phyloP scores from a whole-genome alignment of 495 filamentous ascomycete species.

The Penicillium ochrochloron region DNA sequence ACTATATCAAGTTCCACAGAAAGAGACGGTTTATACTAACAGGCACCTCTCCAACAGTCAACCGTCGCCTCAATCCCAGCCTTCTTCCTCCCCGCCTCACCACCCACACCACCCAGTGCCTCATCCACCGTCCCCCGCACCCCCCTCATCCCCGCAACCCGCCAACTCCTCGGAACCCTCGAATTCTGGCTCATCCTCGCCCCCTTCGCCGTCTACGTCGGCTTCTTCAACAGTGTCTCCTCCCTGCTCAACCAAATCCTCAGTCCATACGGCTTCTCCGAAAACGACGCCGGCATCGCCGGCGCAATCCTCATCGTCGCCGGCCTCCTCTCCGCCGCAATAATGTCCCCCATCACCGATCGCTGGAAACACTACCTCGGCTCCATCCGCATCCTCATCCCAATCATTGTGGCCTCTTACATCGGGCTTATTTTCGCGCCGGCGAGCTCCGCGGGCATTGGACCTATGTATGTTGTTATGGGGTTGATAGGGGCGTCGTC shows the following conservation, averaged over 20 bases:
- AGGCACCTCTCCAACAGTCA: slow-evolving; percentile 49
- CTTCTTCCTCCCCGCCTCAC: slow-evolving; percentile 80
- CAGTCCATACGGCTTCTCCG: slow-evolving; percentile 76
- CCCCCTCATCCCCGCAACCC: slow-evolving; percentile 54
- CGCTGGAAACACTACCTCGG: slow-evolving; percentile 77
- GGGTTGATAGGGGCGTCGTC: slow-evolving; percentile 73
- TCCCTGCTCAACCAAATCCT: slow-evolving; percentile 91
- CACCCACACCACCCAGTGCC: slow-evolving; percentile 73
- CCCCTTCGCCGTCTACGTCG: slow-evolving; percentile 83
- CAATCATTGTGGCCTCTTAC: slow-evolving; percentile 73
- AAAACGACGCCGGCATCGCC: slow-evolving; percentile 84
- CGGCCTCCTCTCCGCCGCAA: slow-evolving; percentile 76
- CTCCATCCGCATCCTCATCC: slow-evolving; percentile 75
- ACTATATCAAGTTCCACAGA: neutral
- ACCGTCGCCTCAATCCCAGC: slow-evolving; percentile 74
- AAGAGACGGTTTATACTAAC: neutral
- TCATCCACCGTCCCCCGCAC: slow-evolving; percentile 52
- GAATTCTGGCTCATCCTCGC: slow-evolving; percentile 79
- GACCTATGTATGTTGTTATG: slow-evolving; percentile 67
- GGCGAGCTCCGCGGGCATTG: slow-evolving; percentile 65
- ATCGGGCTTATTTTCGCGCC: slow-evolving; percentile 84
- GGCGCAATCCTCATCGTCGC: slow-evolving; percentile 90
- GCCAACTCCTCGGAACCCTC: slow-evolving; percentile 54
- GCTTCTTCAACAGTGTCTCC: slow-evolving; percentile 90
- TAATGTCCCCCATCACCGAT: slow-evolving; percentile 82